These are phyloP conservation scores for Panicum virgatum DNA, from an alignment of 202 grass and related monocot genomes.

Conservation along the genomic window DNA sequence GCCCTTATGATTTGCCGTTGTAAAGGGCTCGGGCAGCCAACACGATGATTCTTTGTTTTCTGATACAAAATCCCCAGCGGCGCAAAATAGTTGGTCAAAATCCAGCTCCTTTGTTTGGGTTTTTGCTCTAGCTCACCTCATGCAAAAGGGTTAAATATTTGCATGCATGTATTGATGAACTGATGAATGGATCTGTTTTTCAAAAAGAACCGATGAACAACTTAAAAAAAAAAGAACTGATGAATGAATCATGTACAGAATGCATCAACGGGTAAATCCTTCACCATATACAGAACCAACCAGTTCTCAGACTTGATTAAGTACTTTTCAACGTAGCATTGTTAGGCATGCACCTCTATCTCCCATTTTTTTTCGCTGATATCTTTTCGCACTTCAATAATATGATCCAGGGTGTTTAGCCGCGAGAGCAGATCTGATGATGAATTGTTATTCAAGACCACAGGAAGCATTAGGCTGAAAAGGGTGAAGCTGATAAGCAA, in stretches of 20 bases:
- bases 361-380: background rate
- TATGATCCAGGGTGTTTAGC: conserved; percentile 14
- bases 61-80: too few species aligned
- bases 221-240: too few species aligned
- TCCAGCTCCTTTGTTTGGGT: background rate
- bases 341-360: background rate
- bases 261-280: background rate
- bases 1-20: too few species aligned
- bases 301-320: background rate
- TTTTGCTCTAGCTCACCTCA: background rate
- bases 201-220: too few species aligned
- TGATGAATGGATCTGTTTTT: too few species aligned
- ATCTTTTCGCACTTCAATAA: background rate
- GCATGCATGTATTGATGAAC: background rate
- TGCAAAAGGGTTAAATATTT: background rate
- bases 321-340: background rate
- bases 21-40: too few species aligned
- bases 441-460: conserved; percentile 2
- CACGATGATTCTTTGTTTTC: too few species aligned
- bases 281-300: too few species aligned
- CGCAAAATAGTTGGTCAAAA: too few species aligned
- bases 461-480: background rate
- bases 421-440: conserved; percentile 10
- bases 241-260: background rate
- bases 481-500: background rate